phyloP scores from a whole-genome alignment of 306 rosid genomes.

The Mimosa bimucronata region DNA sequence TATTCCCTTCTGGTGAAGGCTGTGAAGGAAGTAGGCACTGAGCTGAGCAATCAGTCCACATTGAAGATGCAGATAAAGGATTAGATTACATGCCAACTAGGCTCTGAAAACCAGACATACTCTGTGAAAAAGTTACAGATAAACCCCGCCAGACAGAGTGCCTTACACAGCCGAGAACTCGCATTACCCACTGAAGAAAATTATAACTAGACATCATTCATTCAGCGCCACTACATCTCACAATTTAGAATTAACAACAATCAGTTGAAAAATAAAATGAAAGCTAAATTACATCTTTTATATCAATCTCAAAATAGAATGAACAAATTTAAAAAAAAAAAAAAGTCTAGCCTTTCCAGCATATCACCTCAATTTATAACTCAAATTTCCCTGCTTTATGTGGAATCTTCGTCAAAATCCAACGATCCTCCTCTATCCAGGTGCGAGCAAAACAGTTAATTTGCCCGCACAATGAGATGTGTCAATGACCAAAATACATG shows the following conservation, averaged over 20 bases:
- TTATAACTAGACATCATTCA: neutral
- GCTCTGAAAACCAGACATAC: neutral
- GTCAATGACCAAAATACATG: slow-evolving; percentile 11
- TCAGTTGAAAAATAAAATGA: neutral
- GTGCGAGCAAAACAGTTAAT: slow-evolving; percentile 22
- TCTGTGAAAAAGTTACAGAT: neutral
- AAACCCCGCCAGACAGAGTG: too few relatives aligned
- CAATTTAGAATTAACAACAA: slow-evolving; percentile 7
- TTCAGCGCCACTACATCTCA: neutral
- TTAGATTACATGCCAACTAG: neutral
- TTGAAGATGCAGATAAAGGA: too few relatives aligned
- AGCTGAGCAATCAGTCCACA: too few relatives aligned
- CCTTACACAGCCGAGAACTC: too few relatives aligned
- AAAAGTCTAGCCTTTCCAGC: neutral
- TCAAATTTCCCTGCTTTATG: neutral
- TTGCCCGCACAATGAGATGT: slow-evolving; percentile 19
- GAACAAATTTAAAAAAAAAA: neutral
- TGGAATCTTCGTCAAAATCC: slow-evolving; percentile 22
- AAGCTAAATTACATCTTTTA: slow-evolving; percentile 19
- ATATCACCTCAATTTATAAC: neutral
- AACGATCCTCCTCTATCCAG: neutral
- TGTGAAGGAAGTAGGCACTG: too few relatives aligned
- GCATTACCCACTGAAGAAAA: neutral
- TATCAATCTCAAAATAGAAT: slow-evolving; percentile 5
- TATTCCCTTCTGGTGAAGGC: too few relatives aligned